Base-by-base conservation (phyloP, 805 yeast genomes). In the Blastobotrys parvus region DNA sequence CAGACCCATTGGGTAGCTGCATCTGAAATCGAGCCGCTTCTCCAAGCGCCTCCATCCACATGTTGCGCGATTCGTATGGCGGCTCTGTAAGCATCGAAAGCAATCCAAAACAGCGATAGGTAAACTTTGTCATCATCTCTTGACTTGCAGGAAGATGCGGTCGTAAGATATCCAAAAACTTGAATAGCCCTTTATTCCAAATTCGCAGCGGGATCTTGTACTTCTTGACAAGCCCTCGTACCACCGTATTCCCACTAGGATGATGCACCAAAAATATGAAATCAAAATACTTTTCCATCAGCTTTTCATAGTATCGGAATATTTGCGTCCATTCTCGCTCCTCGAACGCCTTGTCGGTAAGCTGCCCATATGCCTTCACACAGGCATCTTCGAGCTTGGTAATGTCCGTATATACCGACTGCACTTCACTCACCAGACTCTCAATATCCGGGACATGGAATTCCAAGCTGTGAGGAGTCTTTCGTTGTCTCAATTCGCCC, bases 1-100 rank as follows among this genome's bases (percentile, higher is more conserved):
- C 74, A 1, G 88, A 80, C 5, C 88, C 80, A 54, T 83, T 84
- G 7, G 29, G 29, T 35, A 85, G 65, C 0, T 94, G 92, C 52
- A 86, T 84, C 8, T 94, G 90, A 88, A 86, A 84, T 56, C 94
- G 67, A 29, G 90, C 80, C 50, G 86, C 65, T 58, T 86, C 95
- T 29, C 94, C 95, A 41, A 86, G 63, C 56, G 87, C 82, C 60
- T 86, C 95, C 22, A 79, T 72, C 95, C 95, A 86, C 74, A 52
- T 51, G 32, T 50, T 49, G 2, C 54, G 45, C 7, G 55, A 43
- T 25, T 53, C 56, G 41, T 51, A 53, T 10, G 52, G 55, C 11
- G 50, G 48, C 35, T 54, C 58, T 7, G 48, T 51, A 18, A 54
- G 41, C 50, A 52, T 41, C 4, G 54, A 37, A 27, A 54, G 44